Base-by-base conservation (phyloP, 805 yeast genomes). In the Candida silvatica region DNA sequence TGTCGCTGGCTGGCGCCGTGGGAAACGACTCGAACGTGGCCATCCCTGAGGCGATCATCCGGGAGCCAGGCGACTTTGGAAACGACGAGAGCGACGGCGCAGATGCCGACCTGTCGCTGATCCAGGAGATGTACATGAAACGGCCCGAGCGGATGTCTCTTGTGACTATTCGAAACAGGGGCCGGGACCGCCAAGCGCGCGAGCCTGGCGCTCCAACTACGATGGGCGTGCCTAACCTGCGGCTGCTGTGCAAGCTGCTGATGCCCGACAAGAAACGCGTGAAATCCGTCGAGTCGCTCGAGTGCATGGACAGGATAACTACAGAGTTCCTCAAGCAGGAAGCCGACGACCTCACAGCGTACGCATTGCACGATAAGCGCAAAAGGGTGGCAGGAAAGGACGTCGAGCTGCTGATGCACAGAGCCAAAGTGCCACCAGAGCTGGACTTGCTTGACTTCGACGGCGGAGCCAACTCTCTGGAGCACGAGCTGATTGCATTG, bases 281-380 rank as follows among this genome's bases (percentile, higher is more conserved):
- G 16, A 31, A 48, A 4, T 47, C 57, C 0, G 29, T 38, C 2
- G 53, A 53, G 5, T 33, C 54, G 0, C 37, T 56, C 17, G 27
- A 36, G n/a, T 37, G 45, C n/a, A 37, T 66, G 16, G 60, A 59
- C 20, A 44, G 44, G 9, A 51, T 58, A 29, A 58, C 66, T 2
- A 48, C 51, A 17, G 58, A 54, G 28, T 66, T 66, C 31, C 46
- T 66, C 27, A 40, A 44, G 17, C 59, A 58, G 17, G 57, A 64
- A 37, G 37, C 59, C 42, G 38, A 34, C 0, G 67, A 64, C 38
- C 45, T 65, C 31, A 42, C 49, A 16, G 52, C 58, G 3, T 59
- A 56, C 40, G 61, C 64, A 2, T 44, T 38, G 12, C 66, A 61
- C 40, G 49, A 47, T 4, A 46, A 51, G 15, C 42, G 59, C 9